Percentiles rank a stretch among this genome's conserved stretches.
Conservation (phyloP, 1,139 yeast species). For the Magnusiomyces magnusii region DNA sequence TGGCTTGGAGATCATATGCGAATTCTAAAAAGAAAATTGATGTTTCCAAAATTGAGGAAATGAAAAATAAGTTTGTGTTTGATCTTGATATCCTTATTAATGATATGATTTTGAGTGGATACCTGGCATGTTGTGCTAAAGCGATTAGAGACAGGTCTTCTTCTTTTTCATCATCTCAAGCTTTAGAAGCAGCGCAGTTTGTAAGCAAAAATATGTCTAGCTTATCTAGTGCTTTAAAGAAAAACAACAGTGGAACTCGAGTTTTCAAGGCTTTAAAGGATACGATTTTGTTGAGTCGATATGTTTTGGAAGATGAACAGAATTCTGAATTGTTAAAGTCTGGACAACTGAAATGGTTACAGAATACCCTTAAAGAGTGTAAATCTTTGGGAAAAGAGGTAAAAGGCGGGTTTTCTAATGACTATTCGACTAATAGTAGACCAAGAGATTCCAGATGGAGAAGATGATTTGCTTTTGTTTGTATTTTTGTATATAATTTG, state of each 20-base stretch:
- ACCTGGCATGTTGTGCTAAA: slow-evolving; percentile 9
- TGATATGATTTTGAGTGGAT: slow-evolving; percentile 9
- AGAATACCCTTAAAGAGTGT: slow-evolving; percentile 1
- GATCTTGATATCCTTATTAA: slow-evolving; percentile 8
- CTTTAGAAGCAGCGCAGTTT: slow-evolving; percentile 6
- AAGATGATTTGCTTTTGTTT: too few relatives aligned
- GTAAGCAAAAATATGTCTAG: slow-evolving; percentile 4
- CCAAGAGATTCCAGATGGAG: too few relatives aligned
- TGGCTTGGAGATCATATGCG: slow-evolving; percentile 6
- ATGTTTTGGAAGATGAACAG: slow-evolving; percentile 6
- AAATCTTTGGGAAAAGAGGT: not conserved
- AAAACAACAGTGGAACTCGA: slow-evolving; percentile 4
- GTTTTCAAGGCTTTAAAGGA: slow-evolving; percentile 5
- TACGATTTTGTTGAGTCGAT: slow-evolving; percentile 7
- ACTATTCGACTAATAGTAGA: not conserved
- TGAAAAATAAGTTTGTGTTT: slow-evolving; percentile 6
- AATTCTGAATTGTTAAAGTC: not conserved
- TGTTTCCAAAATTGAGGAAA: slow-evolving; percentile 6
- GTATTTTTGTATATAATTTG: too few relatives aligned
- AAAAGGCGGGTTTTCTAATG: not conserved
- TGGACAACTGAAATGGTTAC: slow-evolving; percentile 4
- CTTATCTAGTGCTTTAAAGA: slow-evolving; percentile 6
- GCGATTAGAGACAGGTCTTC: not conserved
- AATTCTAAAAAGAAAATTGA: not conserved
- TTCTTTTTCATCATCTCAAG: not conserved